These are phyloP conservation scores for Metschnikowia continentalis DNA, from an alignment of 805 yeast species.

Conservation along the genomic window DNA sequence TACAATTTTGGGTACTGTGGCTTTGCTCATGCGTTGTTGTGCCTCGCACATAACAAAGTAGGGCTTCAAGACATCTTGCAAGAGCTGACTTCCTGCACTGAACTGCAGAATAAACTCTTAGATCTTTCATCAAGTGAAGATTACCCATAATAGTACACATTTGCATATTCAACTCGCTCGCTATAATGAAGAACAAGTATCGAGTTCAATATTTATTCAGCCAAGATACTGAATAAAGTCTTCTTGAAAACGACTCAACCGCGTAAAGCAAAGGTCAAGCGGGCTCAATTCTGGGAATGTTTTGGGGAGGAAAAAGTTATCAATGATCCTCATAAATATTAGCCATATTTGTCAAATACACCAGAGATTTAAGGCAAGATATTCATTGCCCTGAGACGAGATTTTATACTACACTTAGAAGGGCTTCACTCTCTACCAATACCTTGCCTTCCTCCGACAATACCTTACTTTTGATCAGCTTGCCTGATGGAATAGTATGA, in stretches of 20 bases:
- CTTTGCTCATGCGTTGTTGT: too few species aligned
- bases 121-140: background rate
- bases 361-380: background rate
- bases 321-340: background rate
- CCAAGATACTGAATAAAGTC: background rate
- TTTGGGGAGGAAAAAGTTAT: background rate
- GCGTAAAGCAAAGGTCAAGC: background rate
- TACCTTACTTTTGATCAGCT: conserved; percentile 47
- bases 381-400: background rate
- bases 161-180: background rate
- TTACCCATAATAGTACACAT: background rate
- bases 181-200: background rate
- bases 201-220: background rate
- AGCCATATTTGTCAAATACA: too few species aligned
- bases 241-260: background rate
- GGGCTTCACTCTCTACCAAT: conserved; percentile 43
- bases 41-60: too few species aligned
- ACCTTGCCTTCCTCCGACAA: conserved; percentile 49
- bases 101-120: too few species aligned
- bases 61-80: too few species aligned
- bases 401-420: background rate
- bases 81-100: too few species aligned
- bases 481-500: conserved; percentile 17
- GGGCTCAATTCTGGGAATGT: background rate
- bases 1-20: too few species aligned